Base-by-base conservation (phyloP, 139 green algal genomes). In the Chlorella sp. region DNA sequence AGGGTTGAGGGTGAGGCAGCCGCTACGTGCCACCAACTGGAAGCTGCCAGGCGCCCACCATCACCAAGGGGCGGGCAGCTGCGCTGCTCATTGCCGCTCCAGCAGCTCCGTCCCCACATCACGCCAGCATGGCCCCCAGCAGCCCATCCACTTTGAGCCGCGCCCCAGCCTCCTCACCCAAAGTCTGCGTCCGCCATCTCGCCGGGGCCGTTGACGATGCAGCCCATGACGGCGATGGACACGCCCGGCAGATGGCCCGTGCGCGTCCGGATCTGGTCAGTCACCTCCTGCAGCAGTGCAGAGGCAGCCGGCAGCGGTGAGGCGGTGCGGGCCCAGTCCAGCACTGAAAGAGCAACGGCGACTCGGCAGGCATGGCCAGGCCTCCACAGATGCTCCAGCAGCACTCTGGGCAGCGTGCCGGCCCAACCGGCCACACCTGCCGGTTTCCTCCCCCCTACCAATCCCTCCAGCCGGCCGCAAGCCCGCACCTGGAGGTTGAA, bases 131-230 rank as follows among this genome's bases (percentile, higher is more conserved):
- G n/a, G n/a, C n/a, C n/a, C n/a, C n/a, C n/a, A n/a, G n/a, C n/a
- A n/a, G n/a, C n/a, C n/a, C 22, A 30, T 16, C 9, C 30, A 24
- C 56, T 65, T 32, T 69, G 28, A 40, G 62, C 34, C 24, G 67
- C 65, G 17, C 6, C 65, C 38, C 68, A 11, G 4, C 48, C 17
- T 20, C 24, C 80, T 40, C 74, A 89, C 67, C 96, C 96, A 87
- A 99, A 99, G 89, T 99, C 96, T 4, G 96, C 97, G 87, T 99
- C 97, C 8, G 97, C 97, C 97, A 99, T 99, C 91, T 99, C 97
- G 2, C 97, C 97, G 4, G 97, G 97, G 0, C 97, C 97, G 88
- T 99, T 99, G 41, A 99, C 97, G 84, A 99, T 99, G 96, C 97
- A 99, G 54, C 97, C 97, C 97, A 99, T 99, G 80, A 99, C 90